A percentile compares a stretch with the other conserved stretches of the same genome.
Conservation (phyloP, 1,139 yeast species). For the Diutina catenulata region DNA sequence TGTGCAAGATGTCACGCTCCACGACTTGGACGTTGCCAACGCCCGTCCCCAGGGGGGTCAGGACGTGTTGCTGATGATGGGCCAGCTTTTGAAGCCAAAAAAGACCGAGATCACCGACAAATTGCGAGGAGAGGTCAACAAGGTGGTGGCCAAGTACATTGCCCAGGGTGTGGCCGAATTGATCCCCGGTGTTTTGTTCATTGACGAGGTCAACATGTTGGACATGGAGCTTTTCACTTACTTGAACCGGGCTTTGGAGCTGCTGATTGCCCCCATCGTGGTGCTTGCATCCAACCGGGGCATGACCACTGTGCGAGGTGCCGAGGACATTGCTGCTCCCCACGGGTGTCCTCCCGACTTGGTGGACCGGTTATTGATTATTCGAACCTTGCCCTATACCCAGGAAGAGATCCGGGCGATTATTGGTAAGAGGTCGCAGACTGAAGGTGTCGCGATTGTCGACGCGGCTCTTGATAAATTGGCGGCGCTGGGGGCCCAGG, state of each 20-base stretch:
- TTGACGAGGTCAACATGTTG: conserved; percentile 5
- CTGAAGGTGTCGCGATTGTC: conserved; percentile 58
- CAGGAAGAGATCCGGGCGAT: conserved; percentile 76
- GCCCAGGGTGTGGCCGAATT: conserved; percentile 98
- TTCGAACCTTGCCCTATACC: conserved; percentile 79
- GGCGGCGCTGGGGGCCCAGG: conserved; percentile 57
- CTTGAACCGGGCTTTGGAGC: conserved; percentile 2
- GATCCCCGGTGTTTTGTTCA: conserved; percentile 85
- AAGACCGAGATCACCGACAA: conserved; percentile 99
- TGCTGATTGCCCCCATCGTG: conserved; percentile 3
- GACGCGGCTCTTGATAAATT: conserved; percentile 62
- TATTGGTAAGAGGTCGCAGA: conserved; percentile 65
- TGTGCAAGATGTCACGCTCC: conserved; percentile 93
- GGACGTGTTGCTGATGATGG: conserved; percentile 97
- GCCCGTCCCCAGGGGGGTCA: conserved; percentile 99
- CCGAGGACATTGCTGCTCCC: conserved; percentile 72
- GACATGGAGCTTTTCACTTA: conserved; percentile 4
- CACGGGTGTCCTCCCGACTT: conserved; percentile 97
- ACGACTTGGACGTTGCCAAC: conserved; percentile 92
- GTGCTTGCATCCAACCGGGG: conserved; percentile 59
- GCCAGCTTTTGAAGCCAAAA: conserved; percentile 88
- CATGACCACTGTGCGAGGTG: conserved; percentile 79
- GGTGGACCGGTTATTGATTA: conserved; percentile 80
- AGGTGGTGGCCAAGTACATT: conserved; percentile 89
- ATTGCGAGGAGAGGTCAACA: conserved; percentile 84